These are phyloP conservation scores for Leccinum broughii DNA, from an alignment of 768 basidiomycete genomes.

Conservation along the genomic window DNA sequence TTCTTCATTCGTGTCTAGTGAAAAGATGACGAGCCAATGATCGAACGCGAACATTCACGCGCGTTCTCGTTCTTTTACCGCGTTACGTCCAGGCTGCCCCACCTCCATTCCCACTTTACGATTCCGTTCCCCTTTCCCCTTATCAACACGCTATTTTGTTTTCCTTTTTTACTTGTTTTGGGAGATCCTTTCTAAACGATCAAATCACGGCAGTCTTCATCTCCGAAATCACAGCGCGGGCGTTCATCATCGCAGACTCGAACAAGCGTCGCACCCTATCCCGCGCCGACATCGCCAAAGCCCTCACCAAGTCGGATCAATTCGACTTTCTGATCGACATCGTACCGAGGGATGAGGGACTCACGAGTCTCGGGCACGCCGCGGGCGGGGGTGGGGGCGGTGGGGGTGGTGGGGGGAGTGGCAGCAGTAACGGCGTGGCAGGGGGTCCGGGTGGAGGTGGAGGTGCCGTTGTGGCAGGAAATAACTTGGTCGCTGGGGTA, in stretches of 20 bases:
- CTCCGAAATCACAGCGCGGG: constrained; percentile 92
- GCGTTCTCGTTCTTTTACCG: not conserved
- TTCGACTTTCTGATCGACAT: constrained; percentile 98
- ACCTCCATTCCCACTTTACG: not conserved
- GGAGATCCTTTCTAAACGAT: not conserved
- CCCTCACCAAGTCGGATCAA: constrained; percentile 89
- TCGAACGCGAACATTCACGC: constrained; percentile 6
- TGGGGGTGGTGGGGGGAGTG: not conserved
- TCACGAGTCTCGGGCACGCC: constrained; percentile 25
- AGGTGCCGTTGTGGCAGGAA: constrained; percentile 11
- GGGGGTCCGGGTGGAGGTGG: not conserved
- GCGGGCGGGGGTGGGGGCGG: not conserved
- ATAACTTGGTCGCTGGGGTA: constrained; percentile 27
- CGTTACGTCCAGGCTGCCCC: not conserved
- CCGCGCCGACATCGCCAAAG: constrained; percentile 90
- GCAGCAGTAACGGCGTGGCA: not conserved
- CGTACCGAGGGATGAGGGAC: constrained; percentile 77
- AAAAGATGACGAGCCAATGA: not conserved
- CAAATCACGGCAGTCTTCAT: constrained; percentile 74
- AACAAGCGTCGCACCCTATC: constrained; percentile 96
- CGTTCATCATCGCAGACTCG: constrained; percentile 93
- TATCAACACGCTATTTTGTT: not conserved
- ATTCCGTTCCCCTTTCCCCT: not conserved
- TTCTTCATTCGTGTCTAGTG: not conserved
- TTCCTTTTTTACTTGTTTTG: not conserved